phyloP scores from a whole-genome alignment of 2,329 filamentous ascomycete genomes.

The Penicillium sp. region DNA sequence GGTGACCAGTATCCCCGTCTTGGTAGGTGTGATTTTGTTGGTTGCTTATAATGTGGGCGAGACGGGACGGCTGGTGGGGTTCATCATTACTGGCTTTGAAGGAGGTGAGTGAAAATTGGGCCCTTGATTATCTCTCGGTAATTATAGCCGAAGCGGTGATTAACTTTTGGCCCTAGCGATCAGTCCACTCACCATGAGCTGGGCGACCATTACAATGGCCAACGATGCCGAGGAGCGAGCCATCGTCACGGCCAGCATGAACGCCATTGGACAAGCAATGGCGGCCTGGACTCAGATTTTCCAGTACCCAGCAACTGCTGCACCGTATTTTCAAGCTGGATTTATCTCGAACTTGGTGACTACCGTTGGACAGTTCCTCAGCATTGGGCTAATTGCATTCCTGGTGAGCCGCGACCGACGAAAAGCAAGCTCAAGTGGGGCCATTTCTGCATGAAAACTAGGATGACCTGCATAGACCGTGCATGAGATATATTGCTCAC shows the following conservation, averaged over 20 bases:
- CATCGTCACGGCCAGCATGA: constrained; percentile 48
- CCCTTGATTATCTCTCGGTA: not conserved
- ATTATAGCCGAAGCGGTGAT: not conserved
- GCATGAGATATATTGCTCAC: not conserved
- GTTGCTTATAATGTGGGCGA: constrained; percentile 43
- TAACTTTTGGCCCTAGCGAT: constrained; percentile 14
- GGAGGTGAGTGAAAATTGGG: constrained; percentile 28
- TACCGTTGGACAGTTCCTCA: constrained; percentile 34
- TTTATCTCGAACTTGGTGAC: constrained; percentile 33
- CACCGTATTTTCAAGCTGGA: constrained; percentile 35
- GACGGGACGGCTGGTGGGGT: constrained; percentile 39
- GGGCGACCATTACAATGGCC: constrained; percentile 43
- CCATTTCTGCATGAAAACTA: not conserved
- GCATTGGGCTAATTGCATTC: constrained; percentile 28
- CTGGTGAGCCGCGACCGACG: constrained; percentile 6
- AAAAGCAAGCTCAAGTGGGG: not conserved
- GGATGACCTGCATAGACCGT: not conserved
- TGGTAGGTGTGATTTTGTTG: constrained; percentile 37
- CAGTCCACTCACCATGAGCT: constrained; percentile 42
- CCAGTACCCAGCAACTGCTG: constrained; percentile 41
- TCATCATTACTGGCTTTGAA: constrained; percentile 43
- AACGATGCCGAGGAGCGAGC: constrained; percentile 46
- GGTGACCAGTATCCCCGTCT: constrained; percentile 35
- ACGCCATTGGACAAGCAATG: constrained; percentile 47
- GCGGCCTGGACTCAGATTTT: constrained; percentile 44